These are phyloP conservation scores for Leavenworthia alabamica DNA, from an alignment of 345 rosid species.

Conservation along the genomic window DNA sequence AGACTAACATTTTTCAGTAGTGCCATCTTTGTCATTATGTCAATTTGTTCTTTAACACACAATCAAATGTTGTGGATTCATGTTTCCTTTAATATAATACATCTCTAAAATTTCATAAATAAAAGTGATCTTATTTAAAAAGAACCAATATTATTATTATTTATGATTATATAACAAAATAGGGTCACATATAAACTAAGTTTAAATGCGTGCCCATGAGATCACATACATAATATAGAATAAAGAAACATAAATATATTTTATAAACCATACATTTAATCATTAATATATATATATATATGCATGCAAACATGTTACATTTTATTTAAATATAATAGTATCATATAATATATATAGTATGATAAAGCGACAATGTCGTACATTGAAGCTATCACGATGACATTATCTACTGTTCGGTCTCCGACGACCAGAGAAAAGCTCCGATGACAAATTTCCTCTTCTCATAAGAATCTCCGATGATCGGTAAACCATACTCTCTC, in stretches of 20 bases:
- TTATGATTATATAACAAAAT: neutral
- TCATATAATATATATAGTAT: neutral
- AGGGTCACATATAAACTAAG: neutral
- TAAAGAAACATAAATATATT: neutral
- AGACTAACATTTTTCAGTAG: too few species aligned
- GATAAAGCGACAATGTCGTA: neutral
- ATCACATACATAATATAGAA: conserved; percentile 5
- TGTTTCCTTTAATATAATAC: neutral
- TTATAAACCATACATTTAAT: neutral
- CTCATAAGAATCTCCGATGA: conserved; percentile 36
- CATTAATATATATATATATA: neutral
- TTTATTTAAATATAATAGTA: neutral
- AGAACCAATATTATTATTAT: neutral
- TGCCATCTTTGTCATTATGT: too few species aligned
- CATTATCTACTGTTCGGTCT: conserved; percentile 6
- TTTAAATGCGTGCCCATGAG: conserved; percentile 1
- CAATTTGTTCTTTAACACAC: too few species aligned
- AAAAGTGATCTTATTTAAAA: neutral
- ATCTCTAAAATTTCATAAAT: neutral
- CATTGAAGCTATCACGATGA: neutral
- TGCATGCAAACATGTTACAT: neutral
- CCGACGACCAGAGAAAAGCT: conserved; percentile 55
- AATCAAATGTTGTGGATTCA: too few species aligned
- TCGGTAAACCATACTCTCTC: conserved; percentile 46
- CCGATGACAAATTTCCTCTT: conserved; percentile 57